Conservation (phyloP, 2,329 filamentous ascomycete species). For the Penicillium sp. region DNA sequence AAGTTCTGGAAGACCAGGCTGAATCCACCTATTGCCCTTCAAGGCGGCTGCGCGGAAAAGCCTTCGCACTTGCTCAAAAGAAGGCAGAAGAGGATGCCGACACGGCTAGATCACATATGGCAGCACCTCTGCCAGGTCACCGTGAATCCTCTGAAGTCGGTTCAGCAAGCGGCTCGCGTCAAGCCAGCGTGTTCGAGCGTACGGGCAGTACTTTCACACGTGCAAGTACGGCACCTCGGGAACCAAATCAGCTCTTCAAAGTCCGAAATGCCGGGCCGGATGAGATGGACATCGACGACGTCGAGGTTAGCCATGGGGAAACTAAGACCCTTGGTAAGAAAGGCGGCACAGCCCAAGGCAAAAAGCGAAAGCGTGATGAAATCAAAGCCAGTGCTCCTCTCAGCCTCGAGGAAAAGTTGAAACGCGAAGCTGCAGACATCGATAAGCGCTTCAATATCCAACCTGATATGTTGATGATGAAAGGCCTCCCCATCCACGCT, state of each 20-base stretch:
- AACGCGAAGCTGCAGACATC: slow-evolving; percentile 9
- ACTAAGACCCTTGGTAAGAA: not conserved
- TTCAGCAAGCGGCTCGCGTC: no score
- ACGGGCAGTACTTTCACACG: no score
- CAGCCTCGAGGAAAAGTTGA: not conserved
- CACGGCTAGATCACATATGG: not conserved
- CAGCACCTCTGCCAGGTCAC: no score
- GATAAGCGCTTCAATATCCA: slow-evolving; percentile 28
- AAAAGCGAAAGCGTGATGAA: not conserved
- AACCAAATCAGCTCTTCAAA: no score
- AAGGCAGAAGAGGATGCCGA: not conserved
- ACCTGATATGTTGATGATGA: slow-evolving; percentile 25
- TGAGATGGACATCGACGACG: not conserved
- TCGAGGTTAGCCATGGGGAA: not conserved
- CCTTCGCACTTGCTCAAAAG: slow-evolving; percentile 1
- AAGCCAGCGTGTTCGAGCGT: no score
- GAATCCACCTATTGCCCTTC: slow-evolving; percentile 38
- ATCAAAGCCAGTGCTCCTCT: not conserved
- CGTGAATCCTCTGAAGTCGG: no score
- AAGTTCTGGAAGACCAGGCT: slow-evolving; percentile 35
- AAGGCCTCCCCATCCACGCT: slow-evolving; percentile 50
- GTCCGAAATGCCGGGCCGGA: not conserved
- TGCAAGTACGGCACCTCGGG: no score
- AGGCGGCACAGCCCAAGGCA: not conserved
- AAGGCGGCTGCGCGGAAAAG: slow-evolving; percentile 5